phyloP scores from a whole-genome alignment of 108 stramenopile species.

The Aureococcus anophagefferens region DNA sequence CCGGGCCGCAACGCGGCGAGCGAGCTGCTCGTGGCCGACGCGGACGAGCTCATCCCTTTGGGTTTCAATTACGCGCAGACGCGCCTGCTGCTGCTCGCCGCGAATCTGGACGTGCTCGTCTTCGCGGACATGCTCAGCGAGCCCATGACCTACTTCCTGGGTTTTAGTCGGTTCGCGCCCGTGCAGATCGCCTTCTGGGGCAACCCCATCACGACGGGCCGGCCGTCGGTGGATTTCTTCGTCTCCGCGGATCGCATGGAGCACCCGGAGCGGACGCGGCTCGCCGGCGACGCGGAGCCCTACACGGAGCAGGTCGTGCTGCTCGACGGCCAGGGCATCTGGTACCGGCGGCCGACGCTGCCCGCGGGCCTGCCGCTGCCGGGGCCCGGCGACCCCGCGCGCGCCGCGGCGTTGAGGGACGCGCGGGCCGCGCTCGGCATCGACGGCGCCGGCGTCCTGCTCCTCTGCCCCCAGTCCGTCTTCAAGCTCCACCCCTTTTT shows the following conservation, averaged over 20 bases:
- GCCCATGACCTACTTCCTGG: slow-evolving; percentile 37
- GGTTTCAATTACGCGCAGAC: neutral
- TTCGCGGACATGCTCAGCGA: slow-evolving; percentile 46
- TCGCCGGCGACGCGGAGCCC: slow-evolving; percentile 3
- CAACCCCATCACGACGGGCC: slow-evolving; percentile 46
- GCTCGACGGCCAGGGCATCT: slow-evolving; percentile 46
- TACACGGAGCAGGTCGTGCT: slow-evolving; percentile 48
- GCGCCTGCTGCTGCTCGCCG: neutral
- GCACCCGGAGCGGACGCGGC: slow-evolving; percentile 20
- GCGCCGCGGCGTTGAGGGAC: neutral
- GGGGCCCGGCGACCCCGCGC: neutral
- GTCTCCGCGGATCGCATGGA: slow-evolving; percentile 42
- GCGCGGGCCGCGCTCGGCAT: neutral
- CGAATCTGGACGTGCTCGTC: slow-evolving; percentile 28
- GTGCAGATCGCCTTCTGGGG: slow-evolving; percentile 51
- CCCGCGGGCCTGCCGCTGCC: neutral
- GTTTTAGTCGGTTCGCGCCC: slow-evolving; percentile 28
- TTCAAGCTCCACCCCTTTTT: slow-evolving; percentile 48
- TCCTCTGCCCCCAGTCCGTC: slow-evolving; percentile 40
- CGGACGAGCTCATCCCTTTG: neutral
- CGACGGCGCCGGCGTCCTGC: slow-evolving; percentile 1
- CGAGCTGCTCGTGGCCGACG: neutral
- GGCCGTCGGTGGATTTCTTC: slow-evolving; percentile 38
- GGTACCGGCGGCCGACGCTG: slow-evolving; percentile 18
- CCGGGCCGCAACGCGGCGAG: neutral